Conservation (phyloP, 106 monocot species). For the Vanilla planifolia region DNA sequence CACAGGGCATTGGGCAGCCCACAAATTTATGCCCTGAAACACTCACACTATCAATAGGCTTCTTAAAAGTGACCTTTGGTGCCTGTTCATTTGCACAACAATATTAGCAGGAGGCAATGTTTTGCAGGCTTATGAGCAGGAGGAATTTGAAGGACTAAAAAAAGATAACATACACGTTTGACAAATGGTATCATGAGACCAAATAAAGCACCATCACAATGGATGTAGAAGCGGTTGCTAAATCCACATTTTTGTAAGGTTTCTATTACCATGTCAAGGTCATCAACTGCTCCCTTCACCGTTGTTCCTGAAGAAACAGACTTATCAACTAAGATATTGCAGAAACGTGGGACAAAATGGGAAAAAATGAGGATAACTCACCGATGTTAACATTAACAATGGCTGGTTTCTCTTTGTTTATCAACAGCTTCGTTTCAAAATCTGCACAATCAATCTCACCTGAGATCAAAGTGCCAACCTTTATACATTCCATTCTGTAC, state of each 20-base stretch:
- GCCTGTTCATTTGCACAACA: constrained; percentile 18
- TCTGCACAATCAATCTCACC: constrained; percentile 53
- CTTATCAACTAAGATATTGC: background rate
- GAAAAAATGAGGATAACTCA: constrained; percentile 22
- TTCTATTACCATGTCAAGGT: constrained; percentile 62
- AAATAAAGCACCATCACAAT: constrained; percentile 88
- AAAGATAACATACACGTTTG: constrained; percentile 42
- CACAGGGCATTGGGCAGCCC: constrained; percentile 35
- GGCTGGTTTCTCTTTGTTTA: constrained; percentile 39
- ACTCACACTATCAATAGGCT: constrained; percentile 78
- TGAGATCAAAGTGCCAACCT: constrained; percentile 36
- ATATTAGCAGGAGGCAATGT: background rate
- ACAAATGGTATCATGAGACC: constrained; percentile 94
- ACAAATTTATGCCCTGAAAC: constrained; percentile 94
- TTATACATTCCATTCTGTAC: constrained; percentile 41
- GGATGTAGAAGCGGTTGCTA: constrained; percentile 82
- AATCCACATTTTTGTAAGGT: constrained; percentile 80
- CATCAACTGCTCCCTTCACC: constrained; percentile 63
- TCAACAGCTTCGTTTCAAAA: constrained; percentile 28
- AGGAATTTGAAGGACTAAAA: background rate
- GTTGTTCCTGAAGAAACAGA: constrained; percentile 24
- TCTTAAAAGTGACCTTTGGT: constrained; percentile 40
- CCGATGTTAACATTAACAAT: constrained; percentile 57
- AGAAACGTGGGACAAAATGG: background rate
- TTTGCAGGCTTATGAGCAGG: no score